These are phyloP conservation scores for Dendrocalamus sinicus DNA, from an alignment of 176 grass and related monocot genomes.

Conservation along the genomic window DNA sequence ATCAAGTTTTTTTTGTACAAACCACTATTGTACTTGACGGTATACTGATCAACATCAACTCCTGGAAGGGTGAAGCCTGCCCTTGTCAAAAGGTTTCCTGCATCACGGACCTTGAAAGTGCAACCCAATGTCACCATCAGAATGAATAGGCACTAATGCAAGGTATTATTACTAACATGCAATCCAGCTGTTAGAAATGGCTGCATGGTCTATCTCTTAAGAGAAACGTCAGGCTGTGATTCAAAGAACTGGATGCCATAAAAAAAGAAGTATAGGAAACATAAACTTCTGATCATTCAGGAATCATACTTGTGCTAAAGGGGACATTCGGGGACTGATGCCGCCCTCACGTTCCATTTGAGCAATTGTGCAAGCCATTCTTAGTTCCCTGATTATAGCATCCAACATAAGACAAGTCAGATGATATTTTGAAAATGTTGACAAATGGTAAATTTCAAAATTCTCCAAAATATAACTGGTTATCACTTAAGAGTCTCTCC, in stretches of 20 bases:
- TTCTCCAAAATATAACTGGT: conserved; percentile 27
- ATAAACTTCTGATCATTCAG: conserved; percentile 23
- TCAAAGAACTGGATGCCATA: background rate
- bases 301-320: conserved; percentile 83
- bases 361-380: conserved; percentile 93
- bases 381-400: conserved; percentile 72
- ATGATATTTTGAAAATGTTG: conserved; percentile 29
- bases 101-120: conserved; percentile 82
- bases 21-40: conserved; percentile 89
- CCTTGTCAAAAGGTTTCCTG: conserved; percentile 91
- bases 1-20: conserved; percentile 31
- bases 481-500: conserved; percentile 90
- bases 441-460: conserved; percentile 13
- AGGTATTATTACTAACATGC: background rate
- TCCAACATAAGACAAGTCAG: conserved; percentile 23
- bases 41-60: conserved; percentile 94
- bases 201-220: background rate
- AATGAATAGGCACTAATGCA: background rate
- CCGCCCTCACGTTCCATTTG: conserved; percentile 98
- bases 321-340: conserved; percentile 89
- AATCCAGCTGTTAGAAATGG: background rate
- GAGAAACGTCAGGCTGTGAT: background rate
- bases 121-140: conserved; percentile 25
- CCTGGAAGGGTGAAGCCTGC: conserved; percentile 86
- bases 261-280: conserved; percentile 18